Evolutionary conservation across 257 asterid species (phyloP), one percentile per base, ranked within the genome.

Genomic region (Jacaranda copaia): DNA sequence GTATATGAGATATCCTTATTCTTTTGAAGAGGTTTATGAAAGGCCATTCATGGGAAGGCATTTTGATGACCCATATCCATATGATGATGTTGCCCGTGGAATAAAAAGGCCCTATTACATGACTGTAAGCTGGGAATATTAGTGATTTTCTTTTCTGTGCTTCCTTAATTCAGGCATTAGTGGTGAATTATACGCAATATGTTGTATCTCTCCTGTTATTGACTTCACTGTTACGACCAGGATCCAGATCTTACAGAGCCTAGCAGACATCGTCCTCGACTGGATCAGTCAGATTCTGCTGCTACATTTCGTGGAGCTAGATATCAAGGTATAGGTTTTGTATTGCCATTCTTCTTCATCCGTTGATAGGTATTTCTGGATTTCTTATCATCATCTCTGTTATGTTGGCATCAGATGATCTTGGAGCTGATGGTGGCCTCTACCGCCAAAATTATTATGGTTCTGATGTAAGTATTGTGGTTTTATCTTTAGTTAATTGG

Each of bases 231-330:
- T 14, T 75, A 86, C 86, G 89, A 85, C 71, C 86, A 80, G 62
- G 88, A 85, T 75, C 82, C 86, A 5, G 91, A 81, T 69, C 80
- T 81, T 64, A 68, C 73, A 61, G 91, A 83, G 80, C 88, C 93
- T 45, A 85, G 85, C 82, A 68, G 86, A 43, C 84, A 67, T 68
- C 90, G 87, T 52, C 81, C 89, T 74, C 86, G 88, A 69, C 77
- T 85, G 77, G 89, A 87, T 42, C 81, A 78, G 62, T 60, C 87
- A 39, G 85, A 82, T 32, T 68, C 87, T 73, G 81, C 86, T 67
- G 74, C 73, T 77, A 70, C 91, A 63, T 66, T 57, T 75, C 84
- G 60, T 61, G 85, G 84, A 63, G 76, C 72, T 66, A 83, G 79
- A 74, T 81, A 80, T 58, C 82, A 73, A 77, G 89, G 90, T 87